Percentiles rank a stretch among this genome's conserved stretches.
Evolutionary conservation across 1,284 basidiomycete species (phyloP).

Genomic region (Pseudozyma flocculosa): DNA sequence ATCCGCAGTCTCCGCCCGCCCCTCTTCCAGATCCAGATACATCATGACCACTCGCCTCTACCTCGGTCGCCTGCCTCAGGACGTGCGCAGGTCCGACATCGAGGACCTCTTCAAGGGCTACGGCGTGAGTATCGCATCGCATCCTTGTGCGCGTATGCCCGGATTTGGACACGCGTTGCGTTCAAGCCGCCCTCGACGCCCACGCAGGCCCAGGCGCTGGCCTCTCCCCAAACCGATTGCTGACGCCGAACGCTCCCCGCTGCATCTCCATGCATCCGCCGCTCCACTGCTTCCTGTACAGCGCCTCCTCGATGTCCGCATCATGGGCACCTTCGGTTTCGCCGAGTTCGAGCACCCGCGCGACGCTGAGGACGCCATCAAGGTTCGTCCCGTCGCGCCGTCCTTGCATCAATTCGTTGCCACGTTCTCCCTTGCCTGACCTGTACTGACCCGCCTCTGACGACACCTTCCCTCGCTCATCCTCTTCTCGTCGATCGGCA

Average conservation of each 20-base stretch:
- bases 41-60: conserved; percentile 50
- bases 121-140: conserved; percentile 36
- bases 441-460: too few species aligned
- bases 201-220: too few species aligned
- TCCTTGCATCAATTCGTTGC: too few species aligned
- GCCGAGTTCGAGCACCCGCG: conserved; percentile 55
- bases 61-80: conserved; percentile 48
- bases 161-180: too few species aligned
- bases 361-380: conserved; percentile 55
- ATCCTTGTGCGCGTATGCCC: too few species aligned
- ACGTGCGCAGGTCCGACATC: conserved; percentile 48
- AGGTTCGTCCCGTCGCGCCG: conserved; percentile 11
- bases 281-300: too few species aligned
- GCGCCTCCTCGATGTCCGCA: conserved; percentile 47
- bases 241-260: too few species aligned
- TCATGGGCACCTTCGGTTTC: conserved; percentile 56
- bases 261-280: not conserved
- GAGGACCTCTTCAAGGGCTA: conserved; percentile 55
- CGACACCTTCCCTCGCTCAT: not conserved
- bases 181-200: too few species aligned
- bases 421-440: too few species aligned
- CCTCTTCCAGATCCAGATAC: too few species aligned
- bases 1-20: too few species aligned
- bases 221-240: too few species aligned
- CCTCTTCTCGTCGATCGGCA: conserved; percentile 1